phyloP scores from a whole-genome alignment of 139 green algal species.

The Chlorella sp. region DNA sequence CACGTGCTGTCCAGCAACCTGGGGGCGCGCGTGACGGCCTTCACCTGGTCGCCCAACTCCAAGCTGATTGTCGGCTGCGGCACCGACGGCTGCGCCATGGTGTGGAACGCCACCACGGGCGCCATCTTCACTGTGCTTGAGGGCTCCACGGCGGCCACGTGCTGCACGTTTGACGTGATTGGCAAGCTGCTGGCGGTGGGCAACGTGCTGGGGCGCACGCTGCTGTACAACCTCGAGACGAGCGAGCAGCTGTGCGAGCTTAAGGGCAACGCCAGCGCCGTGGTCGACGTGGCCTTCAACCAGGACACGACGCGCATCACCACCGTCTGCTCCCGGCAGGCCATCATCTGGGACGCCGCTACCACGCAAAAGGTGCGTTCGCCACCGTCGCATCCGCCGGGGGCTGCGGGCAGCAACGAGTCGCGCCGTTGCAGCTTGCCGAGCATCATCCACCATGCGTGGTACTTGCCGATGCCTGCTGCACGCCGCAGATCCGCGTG shows the following conservation, averaged over 20 bases:
- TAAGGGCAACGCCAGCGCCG: constrained; percentile 1
- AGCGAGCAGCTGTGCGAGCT: constrained; percentile 33
- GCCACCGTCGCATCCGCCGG: no score
- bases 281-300: constrained; percentile 27
- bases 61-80: constrained; percentile 34
- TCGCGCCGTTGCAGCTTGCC: no score
- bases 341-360: constrained; percentile 30
- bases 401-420: no score
- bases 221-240: constrained; percentile 42
- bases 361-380: constrained; percentile 18
- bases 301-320: constrained; percentile 33
- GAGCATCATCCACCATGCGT: no score
- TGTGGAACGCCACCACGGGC: constrained; percentile 32
- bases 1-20: constrained; percentile 23
- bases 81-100: constrained; percentile 31
- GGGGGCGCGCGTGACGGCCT: constrained; percentile 18
- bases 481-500: constrained; percentile 16
- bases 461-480: no score
- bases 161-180: constrained; percentile 35
- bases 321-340: constrained; percentile 35
- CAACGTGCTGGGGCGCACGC: constrained; percentile 28
- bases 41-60: constrained; percentile 37
- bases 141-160: constrained; percentile 18
- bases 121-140: constrained; percentile 37
- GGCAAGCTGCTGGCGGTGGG: constrained; percentile 42